Conservation (phyloP, 352 stramenopile species). For the Saprolegnia parasitica region DNA sequence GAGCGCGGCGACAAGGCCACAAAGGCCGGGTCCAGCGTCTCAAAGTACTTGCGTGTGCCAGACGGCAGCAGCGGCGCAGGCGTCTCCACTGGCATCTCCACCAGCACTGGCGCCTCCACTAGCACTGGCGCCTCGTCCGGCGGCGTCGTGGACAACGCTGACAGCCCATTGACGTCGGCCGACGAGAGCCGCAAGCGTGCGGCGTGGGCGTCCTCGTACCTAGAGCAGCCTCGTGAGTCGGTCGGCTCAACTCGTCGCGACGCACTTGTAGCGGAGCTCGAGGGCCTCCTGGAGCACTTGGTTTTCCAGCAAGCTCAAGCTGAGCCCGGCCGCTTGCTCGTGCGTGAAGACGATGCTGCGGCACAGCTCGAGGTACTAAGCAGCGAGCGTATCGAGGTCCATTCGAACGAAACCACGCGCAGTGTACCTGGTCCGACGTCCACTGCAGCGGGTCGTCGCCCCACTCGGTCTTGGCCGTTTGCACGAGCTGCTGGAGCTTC, state of each 20-base stretch:
- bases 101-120: background rate
- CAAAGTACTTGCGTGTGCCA: constrained; percentile 22
- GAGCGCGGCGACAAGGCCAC: constrained; percentile 51
- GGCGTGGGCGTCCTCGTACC: constrained; percentile 27
- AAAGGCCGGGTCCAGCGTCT: constrained; percentile 21
- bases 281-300: constrained; percentile 23
- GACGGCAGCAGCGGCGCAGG: background rate
- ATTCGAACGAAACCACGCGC: background rate
- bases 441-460: constrained; percentile 17
- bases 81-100: background rate
- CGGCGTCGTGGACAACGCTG: background rate
- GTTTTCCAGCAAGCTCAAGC: constrained; percentile 18
- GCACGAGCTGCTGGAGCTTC: constrained; percentile 20
- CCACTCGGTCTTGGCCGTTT: constrained; percentile 9
- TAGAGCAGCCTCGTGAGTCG: background rate
- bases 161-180: background rate
- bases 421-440: constrained; percentile 16
- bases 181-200: background rate
- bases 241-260: background rate
- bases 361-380: constrained; percentile 27
- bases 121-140: background rate
- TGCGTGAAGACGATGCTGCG: constrained; percentile 28
- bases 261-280: constrained; percentile 23
- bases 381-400: background rate
- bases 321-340: constrained; percentile 18